Base-by-base conservation (phyloP, 345 rosid genomes). In the Pistacia atlantica region DNA sequence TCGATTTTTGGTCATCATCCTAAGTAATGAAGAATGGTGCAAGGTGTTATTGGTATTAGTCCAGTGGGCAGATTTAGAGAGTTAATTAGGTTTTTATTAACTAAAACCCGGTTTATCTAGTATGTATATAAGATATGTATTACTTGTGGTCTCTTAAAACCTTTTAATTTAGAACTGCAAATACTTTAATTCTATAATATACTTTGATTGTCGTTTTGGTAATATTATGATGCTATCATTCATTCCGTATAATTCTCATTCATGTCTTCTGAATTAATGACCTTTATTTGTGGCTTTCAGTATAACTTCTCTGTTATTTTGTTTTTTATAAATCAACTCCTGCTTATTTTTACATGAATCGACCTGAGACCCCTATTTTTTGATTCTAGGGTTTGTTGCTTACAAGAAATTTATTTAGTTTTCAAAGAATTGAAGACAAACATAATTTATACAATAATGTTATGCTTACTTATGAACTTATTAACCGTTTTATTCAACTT, bases 51-150 rank as follows among this genome's bases (percentile, higher is more conserved):
- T 61, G 22, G 28, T 65, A 31, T 58, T 33, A 28, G 55, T 56
- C 46, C 72, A 28, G 28, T 49, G 33, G 28, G 71, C 37, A 42
- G 55, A 65, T 69, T 81, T 31, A n/a, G 31, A 25, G 52, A 11
- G 49, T 60, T 42, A 38, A 37, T 42, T 28, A n/a, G 71, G 31
- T 35, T 68, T 68, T 22, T 65, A 52, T 33, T 4, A 14, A 65
- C 61, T 38, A 31, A 49, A 51, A 20, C 9, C 75, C 20, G 31
- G 76, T 65, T 65, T 65, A 58, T 66, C 56, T 49, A 70, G 33
- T 77, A 52, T 74, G 64, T 73, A 77, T 65, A 55, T 31, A 69
- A 37, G 46, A 58, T 58, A 57, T 22, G 75, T 64, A 70, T 82
- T 42, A 37, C 71, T 60, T 16, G 18, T 4, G 55, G 3, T 4